Base-by-base conservation (phyloP, 169 alveolate genomes). In the Plasmodium cynomolgi region DNA sequence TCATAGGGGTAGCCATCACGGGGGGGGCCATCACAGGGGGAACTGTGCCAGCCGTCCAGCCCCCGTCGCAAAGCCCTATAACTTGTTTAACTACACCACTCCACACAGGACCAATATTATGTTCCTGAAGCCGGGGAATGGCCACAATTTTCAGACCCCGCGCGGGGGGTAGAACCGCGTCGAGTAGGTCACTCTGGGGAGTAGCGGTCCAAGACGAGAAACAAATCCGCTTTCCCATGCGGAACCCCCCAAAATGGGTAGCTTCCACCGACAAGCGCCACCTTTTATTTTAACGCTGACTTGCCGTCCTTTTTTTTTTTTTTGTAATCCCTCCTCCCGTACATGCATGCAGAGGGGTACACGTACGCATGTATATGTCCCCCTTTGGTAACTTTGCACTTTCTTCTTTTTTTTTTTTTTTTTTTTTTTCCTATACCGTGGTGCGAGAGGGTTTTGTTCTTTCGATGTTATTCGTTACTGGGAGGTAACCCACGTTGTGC, bases 71-170 rank as follows among this genome's bases (percentile, higher is more conserved):
- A 81, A 81, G 34, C 58, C 86, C 26, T 81, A 81, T 7, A 81
- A 81, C 15, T 29, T 81, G 34, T 81, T 81, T 47, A 81, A 81
- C 34, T 81, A 81, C 34, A 26, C 75, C 31, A 7, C 86, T 34
- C 44, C 86, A 26, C 50, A 81, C 50, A 47, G 26, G n/a, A 81
- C 91, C 17, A 83, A 29, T 8, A 20, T 81, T 17, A 83, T 83
- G 81, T 83, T 83, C 74, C 72, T 58, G 9, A 15, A 56, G n/a
- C 71, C n/a, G 9, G 26, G 72, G 26, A 13, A 44, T 0, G 29
- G 13, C 33, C 75, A 62, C 11, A 2, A 26, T 62, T 62, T 62
- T 62, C 75, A 62, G 29, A 2, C 75, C 17, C 75, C 75, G 1
- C 75, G 75, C 33, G 75, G 75, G 29, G 29, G 17, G 58, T 44